Evolutionary conservation across 1,139 yeast species (phyloP).

Genomic region (Magnusiomyces suaveolens): DNA sequence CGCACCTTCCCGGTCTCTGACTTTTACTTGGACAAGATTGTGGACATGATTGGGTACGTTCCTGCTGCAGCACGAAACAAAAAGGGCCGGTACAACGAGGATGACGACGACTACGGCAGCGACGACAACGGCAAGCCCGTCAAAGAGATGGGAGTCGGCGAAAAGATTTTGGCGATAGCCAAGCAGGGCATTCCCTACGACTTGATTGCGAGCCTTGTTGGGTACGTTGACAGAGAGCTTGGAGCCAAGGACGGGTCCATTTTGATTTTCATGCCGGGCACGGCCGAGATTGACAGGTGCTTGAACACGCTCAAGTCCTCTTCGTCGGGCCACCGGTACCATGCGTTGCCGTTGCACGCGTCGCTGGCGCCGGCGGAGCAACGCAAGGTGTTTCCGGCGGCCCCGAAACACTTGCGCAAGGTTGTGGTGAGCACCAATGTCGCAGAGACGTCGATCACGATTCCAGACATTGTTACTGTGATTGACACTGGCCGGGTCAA

Average conservation of each 20-base stretch:
- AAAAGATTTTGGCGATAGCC: conserved; percentile 31
- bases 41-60: conserved; percentile 39
- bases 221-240: conserved; percentile 43
- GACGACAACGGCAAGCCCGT: neutral
- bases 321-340: conserved; percentile 18
- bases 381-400: conserved; percentile 51
- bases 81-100: neutral
- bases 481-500: conserved; percentile 84
- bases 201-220: conserved; percentile 49
- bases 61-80: conserved; percentile 13
- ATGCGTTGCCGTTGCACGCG: conserved; percentile 71
- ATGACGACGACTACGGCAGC: conserved; percentile 22
- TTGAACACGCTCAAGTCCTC: conserved; percentile 26
- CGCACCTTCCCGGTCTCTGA: conserved; percentile 87
- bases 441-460: conserved; percentile 83
- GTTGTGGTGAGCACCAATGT: conserved; percentile 79
- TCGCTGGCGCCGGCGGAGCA: conserved; percentile 81
- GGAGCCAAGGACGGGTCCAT: conserved; percentile 56
- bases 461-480: conserved; percentile 89
- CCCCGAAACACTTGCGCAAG: conserved; percentile 52
- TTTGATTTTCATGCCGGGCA: conserved; percentile 80
- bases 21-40: conserved; percentile 55
- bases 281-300: conserved; percentile 69
- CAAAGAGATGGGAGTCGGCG: conserved; percentile 22
- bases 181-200: conserved; percentile 54